Conservation (phyloP, 345 rosid species). For the Arabis hirsuta region DNA sequence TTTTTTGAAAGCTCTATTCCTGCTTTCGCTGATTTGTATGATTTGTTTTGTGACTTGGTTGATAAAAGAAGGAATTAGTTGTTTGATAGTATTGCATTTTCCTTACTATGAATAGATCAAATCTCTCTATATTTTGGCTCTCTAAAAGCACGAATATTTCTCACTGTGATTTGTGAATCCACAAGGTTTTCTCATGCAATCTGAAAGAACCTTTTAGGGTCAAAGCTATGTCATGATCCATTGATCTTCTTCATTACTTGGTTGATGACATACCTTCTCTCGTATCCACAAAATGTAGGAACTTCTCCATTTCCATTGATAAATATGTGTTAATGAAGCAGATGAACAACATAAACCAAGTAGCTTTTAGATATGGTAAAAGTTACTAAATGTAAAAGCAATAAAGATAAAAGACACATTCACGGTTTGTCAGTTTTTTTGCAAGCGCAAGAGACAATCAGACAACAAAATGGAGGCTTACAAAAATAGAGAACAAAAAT, state of each 20-base stretch:
- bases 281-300: background rate
- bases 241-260: too few relatives aligned
- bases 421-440: background rate
- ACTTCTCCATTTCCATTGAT: background rate
- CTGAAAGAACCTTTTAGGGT: conserved; percentile 1
- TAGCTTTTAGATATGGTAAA: too few relatives aligned
- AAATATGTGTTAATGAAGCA: background rate
- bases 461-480: background rate
- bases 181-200: too few relatives aligned
- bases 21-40: conserved; percentile 39
- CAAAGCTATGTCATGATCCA: background rate
- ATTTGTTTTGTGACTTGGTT: conserved; percentile 35
- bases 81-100: conserved; percentile 21
- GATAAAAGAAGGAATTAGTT: conserved; percentile 34
- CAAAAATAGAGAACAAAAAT: background rate
- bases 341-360: background rate
- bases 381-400: too few relatives aligned
- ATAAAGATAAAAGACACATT: too few relatives aligned
- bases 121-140: background rate
- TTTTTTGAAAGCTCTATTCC: conserved; percentile 19
- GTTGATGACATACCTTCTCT: too few relatives aligned
- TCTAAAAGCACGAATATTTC: conserved; percentile 7
- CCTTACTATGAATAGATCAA: background rate
- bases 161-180: conserved; percentile 2
- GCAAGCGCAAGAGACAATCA: background rate